Evolutionary conservation across 768 basidiomycete genomes (phyloP).

Genomic region (Lyophyllum shimeji): DNA sequence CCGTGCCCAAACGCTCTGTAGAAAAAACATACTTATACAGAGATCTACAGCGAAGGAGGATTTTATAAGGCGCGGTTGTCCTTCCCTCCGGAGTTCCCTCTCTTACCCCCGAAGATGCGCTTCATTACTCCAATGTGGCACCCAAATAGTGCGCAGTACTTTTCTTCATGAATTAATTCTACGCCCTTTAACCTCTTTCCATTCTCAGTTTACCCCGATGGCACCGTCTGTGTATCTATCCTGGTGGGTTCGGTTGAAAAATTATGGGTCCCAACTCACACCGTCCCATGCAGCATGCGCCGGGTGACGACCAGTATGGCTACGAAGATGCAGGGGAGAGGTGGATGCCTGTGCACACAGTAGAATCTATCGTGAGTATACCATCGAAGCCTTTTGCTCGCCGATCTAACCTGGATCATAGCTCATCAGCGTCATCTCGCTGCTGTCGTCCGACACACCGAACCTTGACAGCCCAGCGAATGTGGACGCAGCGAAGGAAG

Average conservation of each 20-base stretch:
- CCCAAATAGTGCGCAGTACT: slow-evolving; percentile 76
- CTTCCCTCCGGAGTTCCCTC: slow-evolving; percentile 89
- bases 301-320: slow-evolving; percentile 94
- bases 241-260: slow-evolving; percentile 48
- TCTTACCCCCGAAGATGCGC: slow-evolving; percentile 92
- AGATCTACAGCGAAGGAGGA: slow-evolving; percentile 77
- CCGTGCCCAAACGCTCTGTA: background rate
- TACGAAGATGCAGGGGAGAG: slow-evolving; percentile 97
- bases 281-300: slow-evolving; percentile 66
- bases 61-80: slow-evolving; percentile 90
- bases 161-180: background rate
- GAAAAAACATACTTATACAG: background rate
- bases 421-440: slow-evolving; percentile 95
- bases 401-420: slow-evolving; percentile 29
- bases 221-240: slow-evolving; percentile 95
- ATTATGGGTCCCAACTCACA: slow-evolving; percentile 6
- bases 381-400: background rate
- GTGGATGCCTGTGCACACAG: slow-evolving; percentile 97
- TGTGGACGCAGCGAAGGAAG: slow-evolving; percentile 92
- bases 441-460: slow-evolving; percentile 88
- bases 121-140: slow-evolving; percentile 98
- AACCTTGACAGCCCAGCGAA: slow-evolving; percentile 95
- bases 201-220: slow-evolving; percentile 84
- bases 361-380: slow-evolving; percentile 85
- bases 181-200: slow-evolving; percentile 7